These are phyloP conservation scores for Lentinula edodes DNA, from an alignment of 768 basidiomycete genomes.

Conservation along the genomic window DNA sequence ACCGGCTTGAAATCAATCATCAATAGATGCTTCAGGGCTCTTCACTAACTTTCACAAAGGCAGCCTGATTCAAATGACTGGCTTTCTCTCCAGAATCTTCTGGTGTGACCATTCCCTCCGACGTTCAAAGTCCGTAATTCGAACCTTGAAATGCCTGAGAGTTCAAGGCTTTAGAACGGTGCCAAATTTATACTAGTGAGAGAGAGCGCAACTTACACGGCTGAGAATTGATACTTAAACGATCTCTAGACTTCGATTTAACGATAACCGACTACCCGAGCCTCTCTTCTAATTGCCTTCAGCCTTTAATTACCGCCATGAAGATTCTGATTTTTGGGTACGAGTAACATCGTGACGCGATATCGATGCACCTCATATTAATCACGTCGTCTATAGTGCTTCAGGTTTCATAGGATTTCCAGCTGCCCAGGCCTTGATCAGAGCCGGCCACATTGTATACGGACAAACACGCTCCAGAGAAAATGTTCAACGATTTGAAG, in stretches of 20 bases:
- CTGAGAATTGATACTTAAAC: neutral
- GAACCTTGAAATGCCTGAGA: neutral
- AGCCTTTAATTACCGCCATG: constrained; percentile 11
- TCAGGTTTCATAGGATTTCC: constrained; percentile 41
- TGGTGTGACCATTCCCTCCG: no score
- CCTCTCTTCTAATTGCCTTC: neutral
- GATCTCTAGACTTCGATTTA: neutral
- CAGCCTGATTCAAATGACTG: no score
- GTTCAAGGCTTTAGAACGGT: neutral
- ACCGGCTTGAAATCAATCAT: no score
- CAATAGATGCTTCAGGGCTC: no score
- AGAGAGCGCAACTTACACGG: neutral
- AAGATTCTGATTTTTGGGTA: constrained; percentile 23
- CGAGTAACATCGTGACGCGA: neutral
- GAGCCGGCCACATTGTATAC: constrained; percentile 41
- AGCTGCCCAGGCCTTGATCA: constrained; percentile 36
- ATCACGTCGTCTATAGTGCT: constrained; percentile 21
- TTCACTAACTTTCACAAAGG: no score
- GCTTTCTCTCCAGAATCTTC: no score
- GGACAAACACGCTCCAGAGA: constrained; percentile 33
- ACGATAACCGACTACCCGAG: neutral
- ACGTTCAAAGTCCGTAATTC: neutral
- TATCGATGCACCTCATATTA: no score
- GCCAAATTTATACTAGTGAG: neutral
- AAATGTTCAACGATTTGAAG: constrained; percentile 27